Conservation (phyloP, 1,284 basidiomycete species). For the Peniophora sp. region DNA sequence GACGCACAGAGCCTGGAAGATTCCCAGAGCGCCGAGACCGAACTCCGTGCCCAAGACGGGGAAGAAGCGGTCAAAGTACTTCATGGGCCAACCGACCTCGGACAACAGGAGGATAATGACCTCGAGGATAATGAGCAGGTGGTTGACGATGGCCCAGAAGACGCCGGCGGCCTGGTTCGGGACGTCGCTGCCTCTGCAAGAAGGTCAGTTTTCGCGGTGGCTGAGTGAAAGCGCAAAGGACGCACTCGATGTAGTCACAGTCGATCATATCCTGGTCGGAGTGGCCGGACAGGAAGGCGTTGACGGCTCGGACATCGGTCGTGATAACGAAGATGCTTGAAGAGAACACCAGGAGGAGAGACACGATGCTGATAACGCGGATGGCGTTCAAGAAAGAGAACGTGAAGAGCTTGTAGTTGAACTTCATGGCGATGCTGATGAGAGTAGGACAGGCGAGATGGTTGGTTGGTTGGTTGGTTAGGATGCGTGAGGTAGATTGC, state of each 20-base stretch:
- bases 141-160: slow-evolving; percentile 84
- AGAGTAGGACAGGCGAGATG: background rate
- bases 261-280: slow-evolving; percentile 32
- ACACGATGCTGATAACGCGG: slow-evolving; percentile 73
- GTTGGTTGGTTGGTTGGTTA: background rate
- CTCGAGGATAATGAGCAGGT: slow-evolving; percentile 79
- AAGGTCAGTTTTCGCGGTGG: slow-evolving; percentile 2
- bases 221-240: slow-evolving; percentile 11
- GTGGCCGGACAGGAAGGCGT: slow-evolving; percentile 43
- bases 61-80: slow-evolving; percentile 76
- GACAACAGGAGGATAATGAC: slow-evolving; percentile 72
- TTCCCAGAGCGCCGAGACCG: slow-evolving; percentile 78
- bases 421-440: slow-evolving; percentile 19
- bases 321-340: slow-evolving; percentile 79
- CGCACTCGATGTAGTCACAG: slow-evolving; percentile 75
- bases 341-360: slow-evolving; percentile 70
- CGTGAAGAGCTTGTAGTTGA: slow-evolving; percentile 34
- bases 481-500: slow-evolving; percentile 1
- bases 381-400: slow-evolving; percentile 79
- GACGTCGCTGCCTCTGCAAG: slow-evolving; percentile 62
- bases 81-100: slow-evolving; percentile 70
- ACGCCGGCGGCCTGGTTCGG: slow-evolving; percentile 85
- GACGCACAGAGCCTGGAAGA: slow-evolving; percentile 73
- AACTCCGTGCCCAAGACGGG: slow-evolving; percentile 77
- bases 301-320: slow-evolving; percentile 72